Percentiles rank a stretch among this genome's conserved stretches.
These are phyloP conservation scores for Alternaria sp. DNA, from an alignment of 2,329 filamentous ascomycete genomes.

Conservation along the genomic window DNA sequence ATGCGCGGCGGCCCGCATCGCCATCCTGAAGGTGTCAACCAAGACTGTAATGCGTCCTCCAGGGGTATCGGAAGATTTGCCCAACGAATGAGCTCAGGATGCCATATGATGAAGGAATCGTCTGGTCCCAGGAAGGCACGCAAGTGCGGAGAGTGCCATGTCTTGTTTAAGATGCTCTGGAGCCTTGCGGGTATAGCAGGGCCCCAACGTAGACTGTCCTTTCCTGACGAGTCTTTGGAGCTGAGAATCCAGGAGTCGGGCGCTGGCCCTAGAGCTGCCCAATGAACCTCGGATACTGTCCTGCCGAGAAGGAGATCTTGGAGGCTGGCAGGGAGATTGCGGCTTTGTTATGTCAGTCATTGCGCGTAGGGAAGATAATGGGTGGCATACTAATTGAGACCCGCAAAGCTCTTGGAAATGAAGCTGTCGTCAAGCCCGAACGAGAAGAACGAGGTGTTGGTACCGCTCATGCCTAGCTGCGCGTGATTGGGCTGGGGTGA, in stretches of 20 bases:
- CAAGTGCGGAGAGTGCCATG: conserved; percentile 38
- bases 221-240: conserved; percentile 35
- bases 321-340: conserved; percentile 37
- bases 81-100: conserved; percentile 44
- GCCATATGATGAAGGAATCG: conserved; percentile 45
- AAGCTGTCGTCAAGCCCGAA: conserved; percentile 44
- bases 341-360: conserved; percentile 24
- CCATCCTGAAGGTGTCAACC: conserved; percentile 48
- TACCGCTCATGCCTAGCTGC: conserved; percentile 33
- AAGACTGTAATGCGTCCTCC: conserved; percentile 42
- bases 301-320: conserved; percentile 32
- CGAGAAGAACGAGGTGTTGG: conserved; percentile 40
- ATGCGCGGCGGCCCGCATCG: conserved; percentile 42
- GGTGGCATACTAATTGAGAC: conserved; percentile 38
- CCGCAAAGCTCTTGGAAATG: conserved; percentile 39
- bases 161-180: conserved; percentile 25
- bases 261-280: conserved; percentile 38
- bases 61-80: conserved; percentile 30
- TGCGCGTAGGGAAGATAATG: too few species aligned
- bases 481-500: conserved; percentile 41
- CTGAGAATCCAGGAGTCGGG: conserved; percentile 44
- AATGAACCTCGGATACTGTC: conserved; percentile 36
- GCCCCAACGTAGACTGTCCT: conserved; percentile 41
- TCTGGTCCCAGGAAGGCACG: conserved; percentile 39
- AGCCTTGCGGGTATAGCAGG: conserved; percentile 29